phyloP scores from a whole-genome alignment of 2,329 filamentous ascomycete genomes.

The Camillea tinctor region DNA sequence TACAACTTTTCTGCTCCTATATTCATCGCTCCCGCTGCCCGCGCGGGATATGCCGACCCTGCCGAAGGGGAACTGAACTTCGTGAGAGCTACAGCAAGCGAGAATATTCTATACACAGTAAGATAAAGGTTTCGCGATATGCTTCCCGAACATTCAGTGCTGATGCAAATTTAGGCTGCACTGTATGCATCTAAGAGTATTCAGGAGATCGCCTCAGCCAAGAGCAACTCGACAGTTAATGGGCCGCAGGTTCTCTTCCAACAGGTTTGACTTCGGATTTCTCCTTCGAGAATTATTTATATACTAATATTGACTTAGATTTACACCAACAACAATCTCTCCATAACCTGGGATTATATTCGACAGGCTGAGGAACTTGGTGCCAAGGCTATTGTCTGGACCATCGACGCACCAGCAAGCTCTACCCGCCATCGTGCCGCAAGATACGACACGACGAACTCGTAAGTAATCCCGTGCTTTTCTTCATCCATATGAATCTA shows the following conservation, averaged over 20 bases:
- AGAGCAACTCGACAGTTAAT: background rate
- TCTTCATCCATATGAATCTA: constrained; percentile 10
- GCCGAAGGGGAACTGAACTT: constrained; percentile 47
- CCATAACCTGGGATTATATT: background rate
- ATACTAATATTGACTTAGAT: background rate
- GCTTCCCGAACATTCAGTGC: background rate
- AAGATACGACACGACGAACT: constrained; percentile 20
- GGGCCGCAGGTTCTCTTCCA: background rate
- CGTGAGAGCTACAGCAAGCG: constrained; percentile 43
- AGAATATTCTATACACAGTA: constrained; percentile 45
- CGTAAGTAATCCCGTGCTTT: constrained; percentile 11
- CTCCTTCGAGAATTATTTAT: background rate
- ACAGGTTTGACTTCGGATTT: background rate
- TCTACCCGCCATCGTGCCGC: constrained; percentile 24
- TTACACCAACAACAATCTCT: background rate
- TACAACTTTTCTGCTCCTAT: constrained; percentile 48
- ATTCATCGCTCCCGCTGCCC: constrained; percentile 48
- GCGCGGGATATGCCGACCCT: constrained; percentile 41
- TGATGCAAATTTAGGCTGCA: background rate
- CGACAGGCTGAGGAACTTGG: constrained; percentile 9
- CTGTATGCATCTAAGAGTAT: background rate
- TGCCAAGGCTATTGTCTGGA: constrained; percentile 27
- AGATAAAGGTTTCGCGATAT: background rate
- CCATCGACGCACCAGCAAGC: constrained; percentile 25
- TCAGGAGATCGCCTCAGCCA: background rate